These are phyloP conservation scores for Trichoderma endophyticum DNA, from an alignment of 2,329 filamentous ascomycete species.

Conservation along the genomic window DNA sequence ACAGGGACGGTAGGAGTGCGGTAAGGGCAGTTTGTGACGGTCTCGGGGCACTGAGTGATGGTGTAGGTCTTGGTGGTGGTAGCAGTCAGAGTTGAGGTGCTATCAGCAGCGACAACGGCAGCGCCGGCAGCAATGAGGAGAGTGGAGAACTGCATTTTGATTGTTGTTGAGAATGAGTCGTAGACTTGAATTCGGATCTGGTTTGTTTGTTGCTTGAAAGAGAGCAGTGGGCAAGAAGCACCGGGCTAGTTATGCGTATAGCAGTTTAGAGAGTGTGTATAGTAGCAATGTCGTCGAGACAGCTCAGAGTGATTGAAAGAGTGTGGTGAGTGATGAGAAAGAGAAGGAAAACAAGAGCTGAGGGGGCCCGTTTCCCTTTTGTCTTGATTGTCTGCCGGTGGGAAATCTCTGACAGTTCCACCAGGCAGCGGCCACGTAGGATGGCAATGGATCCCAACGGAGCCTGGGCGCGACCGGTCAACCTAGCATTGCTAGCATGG, in stretches of 20 bases:
- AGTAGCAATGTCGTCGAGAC: slow-evolving; percentile 12
- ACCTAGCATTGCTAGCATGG: slow-evolving; percentile 13
- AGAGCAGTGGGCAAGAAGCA: slow-evolving; percentile 10
- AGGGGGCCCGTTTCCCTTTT: slow-evolving; percentile 11
- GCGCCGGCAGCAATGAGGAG: slow-evolving; percentile 40
- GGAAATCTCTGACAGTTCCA: slow-evolving; percentile 21
- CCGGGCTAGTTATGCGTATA: neutral
- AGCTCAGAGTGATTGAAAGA: slow-evolving; percentile 6
- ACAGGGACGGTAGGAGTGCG: slow-evolving; percentile 26
- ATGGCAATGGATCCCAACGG: slow-evolving; percentile 8
- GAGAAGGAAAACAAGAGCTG: neutral
- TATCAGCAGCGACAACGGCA: slow-evolving; percentile 30
- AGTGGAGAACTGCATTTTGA: slow-evolving; percentile 47
- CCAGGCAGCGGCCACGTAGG: slow-evolving; percentile 15
- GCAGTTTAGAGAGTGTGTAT: neutral
- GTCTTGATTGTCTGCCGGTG: slow-evolving; percentile 4
- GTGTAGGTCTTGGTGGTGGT: slow-evolving; percentile 45
- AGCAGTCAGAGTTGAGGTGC: slow-evolving; percentile 42
- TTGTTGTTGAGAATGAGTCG: neutral
- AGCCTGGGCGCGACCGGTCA: slow-evolving; percentile 13
- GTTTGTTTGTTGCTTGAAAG: neutral
- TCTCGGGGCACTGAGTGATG: slow-evolving; percentile 47
- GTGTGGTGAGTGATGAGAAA: slow-evolving; percentile 4
- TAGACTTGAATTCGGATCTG: neutral
- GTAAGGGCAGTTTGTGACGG: slow-evolving; percentile 43